Percentiles rank a stretch among this genome's conserved stretches.
phyloP scores from a whole-genome alignment of 2,329 filamentous ascomycete species.

The Colletotrichum gigasporum region DNA sequence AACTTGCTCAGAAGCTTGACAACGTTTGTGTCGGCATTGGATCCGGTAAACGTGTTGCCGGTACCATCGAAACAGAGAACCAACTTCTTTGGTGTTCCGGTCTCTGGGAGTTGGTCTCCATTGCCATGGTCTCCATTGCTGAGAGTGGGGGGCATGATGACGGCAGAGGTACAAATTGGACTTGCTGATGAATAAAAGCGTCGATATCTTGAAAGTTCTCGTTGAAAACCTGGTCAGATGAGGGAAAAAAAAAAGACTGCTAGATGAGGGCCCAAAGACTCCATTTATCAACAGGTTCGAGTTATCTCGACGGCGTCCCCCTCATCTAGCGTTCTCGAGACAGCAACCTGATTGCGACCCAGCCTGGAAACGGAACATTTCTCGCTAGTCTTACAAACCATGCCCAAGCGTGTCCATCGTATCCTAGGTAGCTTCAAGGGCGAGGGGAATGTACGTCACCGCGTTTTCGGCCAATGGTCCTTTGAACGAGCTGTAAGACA shows the following conservation, averaged over 20 bases:
- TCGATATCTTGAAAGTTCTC: too few species aligned
- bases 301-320: not conserved
- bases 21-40: slow-evolving; percentile 61
- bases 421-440: too few species aligned
- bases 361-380: not conserved
- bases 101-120: not conserved
- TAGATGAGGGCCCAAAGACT: not conserved
- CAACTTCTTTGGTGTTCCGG: slow-evolving; percentile 46
- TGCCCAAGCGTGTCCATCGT: not conserved
- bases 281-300: slow-evolving; percentile 1
- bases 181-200: too few species aligned
- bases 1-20: slow-evolving; percentile 59
- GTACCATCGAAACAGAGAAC: slow-evolving; percentile 60
- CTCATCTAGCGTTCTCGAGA: not conserved
- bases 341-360: not conserved
- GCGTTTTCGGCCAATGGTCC: too few species aligned
- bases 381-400: not conserved
- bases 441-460: not conserved
- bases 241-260: too few species aligned
- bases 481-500: too few species aligned
- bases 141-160: not conserved
- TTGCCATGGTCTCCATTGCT: not conserved
- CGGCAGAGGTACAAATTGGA: not conserved
- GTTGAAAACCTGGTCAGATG: too few species aligned
- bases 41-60: slow-evolving; percentile 55